Base-by-base conservation (phyloP, 2,329 filamentous ascomycete species). In the Diplodia corticola region DNA sequence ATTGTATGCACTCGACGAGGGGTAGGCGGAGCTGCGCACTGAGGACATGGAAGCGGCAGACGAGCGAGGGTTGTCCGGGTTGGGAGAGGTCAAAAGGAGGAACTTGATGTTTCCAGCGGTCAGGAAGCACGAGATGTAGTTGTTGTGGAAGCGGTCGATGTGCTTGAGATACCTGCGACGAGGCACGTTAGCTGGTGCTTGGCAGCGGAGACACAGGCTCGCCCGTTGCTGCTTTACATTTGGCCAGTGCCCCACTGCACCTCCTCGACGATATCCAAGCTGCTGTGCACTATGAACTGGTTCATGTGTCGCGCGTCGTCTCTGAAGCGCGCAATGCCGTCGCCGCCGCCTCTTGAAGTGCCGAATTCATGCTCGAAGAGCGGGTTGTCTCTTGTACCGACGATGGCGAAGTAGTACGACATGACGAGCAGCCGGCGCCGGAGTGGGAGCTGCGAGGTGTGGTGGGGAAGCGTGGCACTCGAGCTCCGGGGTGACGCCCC, bases 401-500 rank as follows among this genome's bases (percentile, higher is more conserved):
- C 88, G 72, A 99, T 97, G 76, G 91, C 91, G 81, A 99, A 98
- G 83, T 97, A 97, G 85, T 98, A 99, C 68, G 93, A 97, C 95
- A 98, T 98, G 70, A 72, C 83, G 72, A 35, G 37, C 28, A 24
- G n/a, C 57, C 3, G 17, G 12, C 17, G 51, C n/a, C 30, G 63
- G 9, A 4, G 9, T 22, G 30, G 30, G 17, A 48, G 26, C 24
- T 35, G 33, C 26, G 51, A 20, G 51, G 20, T 37, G 28, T 17
- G 40, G 40, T 44, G 54, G 44, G 40, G 49, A 57, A n/a, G 33
- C 20, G 49, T 22, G 35, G n/a, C 49, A 50, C n/a, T 30, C 17
- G 33, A 61, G 64, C 64, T 61, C 35, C 51, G 33, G 51, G 50
- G 48, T 53, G 46, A 35, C 40, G 24, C 53, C 44, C 28, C 13